Evolutionary conservation across 2,329 filamentous ascomycete genomes (phyloP), one percentile per base, ranked within the genome.

Genomic region (Ascochyta lentis): DNA sequence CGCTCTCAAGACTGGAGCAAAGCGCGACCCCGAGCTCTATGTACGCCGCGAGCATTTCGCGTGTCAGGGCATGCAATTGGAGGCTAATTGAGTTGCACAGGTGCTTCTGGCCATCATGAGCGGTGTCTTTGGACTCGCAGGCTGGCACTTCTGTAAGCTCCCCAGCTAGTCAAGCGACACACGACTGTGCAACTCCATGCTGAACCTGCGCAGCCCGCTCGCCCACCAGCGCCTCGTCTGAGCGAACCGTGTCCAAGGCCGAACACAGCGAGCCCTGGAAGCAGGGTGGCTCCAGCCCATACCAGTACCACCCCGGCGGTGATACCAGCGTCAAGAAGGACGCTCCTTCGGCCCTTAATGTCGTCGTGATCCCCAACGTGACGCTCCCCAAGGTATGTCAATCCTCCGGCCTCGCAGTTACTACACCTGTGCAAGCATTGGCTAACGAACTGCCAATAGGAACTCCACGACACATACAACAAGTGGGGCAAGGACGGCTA

Each of bases 401-500:
- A 39, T 34, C 27, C 9, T 16, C 7, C 23, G 19, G 27, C 13
- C 10, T 24, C 3, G 9, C 15, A 22, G 39, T 34, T 13, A 24
- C 31, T 22, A 23, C 15, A 44, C 29, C 47, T 60, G 37, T 60
- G 38, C 22, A 26, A 9, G 22, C 39, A 33, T 24, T 48, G 50
- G 37, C 42, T 64, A 10, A 56, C 35, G 13, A 35, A 45, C 54
- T 70, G 27, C 41, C 22, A 37, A 15, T 40, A 96, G 91, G 85
- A 89, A 72, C 86, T 97, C 64, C 95, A 99, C 82, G 95, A 99
- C 70, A 90, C 89, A 82, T 98, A 89, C 87, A 99, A 99, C 90
- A 99, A 99, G 85, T 98, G 91, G 87, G 95, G 95, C 79, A 98
- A 98, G 87, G 95, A 98, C 68, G 93, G 92, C 68, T 98, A 90